Percentiles rank a stretch among this genome's conserved stretches.
Conservation (phyloP, 1,284 basidiomycete genomes). For the Puccinia polysora region DNA sequence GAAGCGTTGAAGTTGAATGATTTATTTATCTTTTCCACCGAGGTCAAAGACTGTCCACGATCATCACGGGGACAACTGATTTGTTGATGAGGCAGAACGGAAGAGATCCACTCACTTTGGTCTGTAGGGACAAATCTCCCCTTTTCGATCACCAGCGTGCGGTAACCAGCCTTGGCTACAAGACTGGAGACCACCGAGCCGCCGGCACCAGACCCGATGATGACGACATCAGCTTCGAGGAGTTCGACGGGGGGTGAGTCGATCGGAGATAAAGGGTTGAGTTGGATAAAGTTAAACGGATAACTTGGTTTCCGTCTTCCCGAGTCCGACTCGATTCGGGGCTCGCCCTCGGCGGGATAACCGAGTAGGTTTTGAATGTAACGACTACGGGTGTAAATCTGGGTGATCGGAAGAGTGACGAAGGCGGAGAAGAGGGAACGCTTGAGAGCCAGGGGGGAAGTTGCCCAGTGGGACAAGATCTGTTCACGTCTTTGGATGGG, state of each 20-base stretch:
- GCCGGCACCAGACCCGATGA: slow-evolving; percentile 57
- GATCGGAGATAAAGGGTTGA: neutral
- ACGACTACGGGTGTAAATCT: neutral
- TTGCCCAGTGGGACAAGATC: neutral
- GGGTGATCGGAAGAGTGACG: neutral
- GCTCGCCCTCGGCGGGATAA: slow-evolving; percentile 21
- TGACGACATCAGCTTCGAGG: slow-evolving; percentile 16
- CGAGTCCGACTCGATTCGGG: neutral
- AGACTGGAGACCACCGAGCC: slow-evolving; percentile 54
- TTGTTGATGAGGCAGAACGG: too few relatives aligned
- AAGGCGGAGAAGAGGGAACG: slow-evolving; percentile 17
- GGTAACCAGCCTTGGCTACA: slow-evolving; percentile 52
- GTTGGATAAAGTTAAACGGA: slow-evolving; percentile 7
- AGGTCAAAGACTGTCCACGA: too few relatives aligned
- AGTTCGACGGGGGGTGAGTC: neutral
- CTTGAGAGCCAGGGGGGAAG: slow-evolving; percentile 9
- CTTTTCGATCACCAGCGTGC: slow-evolving; percentile 56
- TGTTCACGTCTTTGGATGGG: neutral
- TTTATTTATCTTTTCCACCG: too few relatives aligned
- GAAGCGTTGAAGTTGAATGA: slow-evolving; percentile 48
- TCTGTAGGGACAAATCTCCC: slow-evolving; percentile 54
- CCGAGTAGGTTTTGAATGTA: neutral
- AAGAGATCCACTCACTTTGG: slow-evolving; percentile 46
- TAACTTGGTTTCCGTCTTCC: neutral
- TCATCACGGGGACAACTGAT: neutral